Conservation (phyloP, 495 filamentous ascomycete genomes). For the Penicillium desertorum region DNA sequence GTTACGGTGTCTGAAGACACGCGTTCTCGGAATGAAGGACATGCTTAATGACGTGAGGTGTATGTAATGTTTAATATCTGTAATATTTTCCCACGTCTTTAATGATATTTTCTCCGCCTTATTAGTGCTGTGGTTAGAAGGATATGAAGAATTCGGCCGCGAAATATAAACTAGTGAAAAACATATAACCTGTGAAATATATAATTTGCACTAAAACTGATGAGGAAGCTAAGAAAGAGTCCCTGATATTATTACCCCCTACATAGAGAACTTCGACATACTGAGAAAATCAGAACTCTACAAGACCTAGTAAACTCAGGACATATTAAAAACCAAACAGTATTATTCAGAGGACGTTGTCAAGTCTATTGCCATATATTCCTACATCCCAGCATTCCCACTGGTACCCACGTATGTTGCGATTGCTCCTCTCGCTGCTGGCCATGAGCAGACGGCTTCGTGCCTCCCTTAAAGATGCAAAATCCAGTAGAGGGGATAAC, state of each 20-base stretch:
- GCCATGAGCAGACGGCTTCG: background rate
- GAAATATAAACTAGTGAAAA: too few species aligned
- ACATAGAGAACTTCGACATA: background rate
- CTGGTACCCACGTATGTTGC: background rate
- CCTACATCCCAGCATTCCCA: background rate
- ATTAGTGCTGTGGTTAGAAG: too few species aligned
- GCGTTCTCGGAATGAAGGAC: background rate
- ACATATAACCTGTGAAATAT: too few species aligned
- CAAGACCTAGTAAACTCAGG: background rate
- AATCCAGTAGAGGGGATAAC: background rate
- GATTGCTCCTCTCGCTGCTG: background rate
- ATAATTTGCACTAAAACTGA: too few species aligned
- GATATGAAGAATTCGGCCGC: too few species aligned
- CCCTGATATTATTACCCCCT: background rate
- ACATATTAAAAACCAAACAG: background rate
- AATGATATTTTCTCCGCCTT: too few species aligned
- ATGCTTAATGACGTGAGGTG: background rate
- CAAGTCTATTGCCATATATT: conserved; percentile 8
- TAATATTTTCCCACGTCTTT: too few species aligned
- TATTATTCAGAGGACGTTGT: background rate
- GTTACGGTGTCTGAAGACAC: too few species aligned
- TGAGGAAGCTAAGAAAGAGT: background rate
- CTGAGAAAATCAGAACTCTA: too few species aligned
- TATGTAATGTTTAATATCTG: background rate
- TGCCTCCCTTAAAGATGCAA: background rate